phyloP scores from a whole-genome alignment of 2,329 filamentous ascomycete genomes.

The Mycocentrospora acerina region DNA sequence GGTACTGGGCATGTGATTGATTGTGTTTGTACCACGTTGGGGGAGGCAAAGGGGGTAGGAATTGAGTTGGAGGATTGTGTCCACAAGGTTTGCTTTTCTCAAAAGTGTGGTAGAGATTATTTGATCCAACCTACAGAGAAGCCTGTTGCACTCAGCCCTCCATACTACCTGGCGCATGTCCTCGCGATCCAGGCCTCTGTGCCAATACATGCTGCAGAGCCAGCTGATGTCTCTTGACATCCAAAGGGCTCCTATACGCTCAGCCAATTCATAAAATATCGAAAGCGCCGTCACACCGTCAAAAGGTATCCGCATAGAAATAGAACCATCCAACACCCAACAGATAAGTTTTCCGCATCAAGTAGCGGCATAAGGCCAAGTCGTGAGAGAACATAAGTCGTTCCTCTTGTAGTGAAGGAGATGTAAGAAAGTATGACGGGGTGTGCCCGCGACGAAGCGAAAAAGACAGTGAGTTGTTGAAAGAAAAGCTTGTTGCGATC shows the following conservation, averaged over 20 bases:
- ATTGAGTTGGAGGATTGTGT: too few species aligned
- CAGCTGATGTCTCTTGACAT: constrained; percentile 1
- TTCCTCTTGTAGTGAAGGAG: constrained; percentile 24
- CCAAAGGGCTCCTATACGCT: constrained; percentile 8
- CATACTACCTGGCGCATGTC: not conserved
- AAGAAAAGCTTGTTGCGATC: constrained; percentile 27
- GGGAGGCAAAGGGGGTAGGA: too few species aligned
- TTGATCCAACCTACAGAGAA: not conserved
- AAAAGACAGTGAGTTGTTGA: constrained; percentile 15
- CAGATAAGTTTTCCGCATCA: constrained; percentile 32
- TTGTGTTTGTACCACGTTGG: too few species aligned
- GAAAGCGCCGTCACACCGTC: constrained; percentile 25
- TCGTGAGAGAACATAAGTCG: constrained; percentile 30
- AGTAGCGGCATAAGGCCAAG: constrained; percentile 19
- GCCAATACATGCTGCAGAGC: not conserved
- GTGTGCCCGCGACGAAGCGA: constrained; percentile 11
- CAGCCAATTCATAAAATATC: constrained; percentile 21
- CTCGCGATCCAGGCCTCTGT: not conserved
- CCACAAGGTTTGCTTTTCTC: too few species aligned
- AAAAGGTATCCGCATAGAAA: constrained; percentile 30
- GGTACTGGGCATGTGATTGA: too few species aligned
- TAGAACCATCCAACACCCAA: constrained; percentile 14
- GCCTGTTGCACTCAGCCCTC: not conserved
- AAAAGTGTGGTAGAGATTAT: not conserved
- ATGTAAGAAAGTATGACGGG: constrained; percentile 23